Conservation (phyloP, 805 yeast genomes). For the Yamadazyma paraphyllophila region DNA sequence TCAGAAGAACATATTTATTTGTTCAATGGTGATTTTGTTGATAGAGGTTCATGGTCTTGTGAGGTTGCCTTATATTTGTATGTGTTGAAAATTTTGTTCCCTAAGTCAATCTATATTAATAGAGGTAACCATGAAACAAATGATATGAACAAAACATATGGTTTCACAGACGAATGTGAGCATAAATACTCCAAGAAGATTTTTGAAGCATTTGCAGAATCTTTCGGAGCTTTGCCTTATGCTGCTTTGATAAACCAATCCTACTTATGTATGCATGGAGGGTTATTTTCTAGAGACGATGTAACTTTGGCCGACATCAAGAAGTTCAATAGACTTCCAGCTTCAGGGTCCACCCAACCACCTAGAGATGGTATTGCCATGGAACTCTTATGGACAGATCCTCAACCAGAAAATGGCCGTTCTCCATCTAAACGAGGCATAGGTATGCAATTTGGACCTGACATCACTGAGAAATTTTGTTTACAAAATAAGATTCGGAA, state of each 20-base stretch:
- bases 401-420: constrained; percentile 75
- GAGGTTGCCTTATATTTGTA: constrained; percentile 86
- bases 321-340: constrained; percentile 61
- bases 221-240: constrained; percentile 82
- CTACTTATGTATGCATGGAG: constrained; percentile 93
- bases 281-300: constrained; percentile 76
- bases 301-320: constrained; percentile 74
- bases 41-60: constrained; percentile 97
- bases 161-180: constrained; percentile 94
- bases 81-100: constrained; percentile 73
- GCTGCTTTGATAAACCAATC: constrained; percentile 76
- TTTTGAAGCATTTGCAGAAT: constrained; percentile 79
- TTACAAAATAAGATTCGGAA: constrained; percentile 68
- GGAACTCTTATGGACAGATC: constrained; percentile 98
- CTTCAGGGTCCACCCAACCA: constrained; percentile 62
- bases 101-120: constrained; percentile 68
- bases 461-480: constrained; percentile 79
- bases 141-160: constrained; percentile 95
- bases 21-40: constrained; percentile 97
- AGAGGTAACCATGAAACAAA: constrained; percentile 97
- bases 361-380: constrained; percentile 89
- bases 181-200: constrained; percentile 79
- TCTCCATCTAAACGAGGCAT: constrained; percentile 91
- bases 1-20: constrained; percentile 65
- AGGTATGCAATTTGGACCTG: constrained; percentile 97